Conservation (phyloP, 208 protist genomes). For the Zelonia costaricensis region DNA sequence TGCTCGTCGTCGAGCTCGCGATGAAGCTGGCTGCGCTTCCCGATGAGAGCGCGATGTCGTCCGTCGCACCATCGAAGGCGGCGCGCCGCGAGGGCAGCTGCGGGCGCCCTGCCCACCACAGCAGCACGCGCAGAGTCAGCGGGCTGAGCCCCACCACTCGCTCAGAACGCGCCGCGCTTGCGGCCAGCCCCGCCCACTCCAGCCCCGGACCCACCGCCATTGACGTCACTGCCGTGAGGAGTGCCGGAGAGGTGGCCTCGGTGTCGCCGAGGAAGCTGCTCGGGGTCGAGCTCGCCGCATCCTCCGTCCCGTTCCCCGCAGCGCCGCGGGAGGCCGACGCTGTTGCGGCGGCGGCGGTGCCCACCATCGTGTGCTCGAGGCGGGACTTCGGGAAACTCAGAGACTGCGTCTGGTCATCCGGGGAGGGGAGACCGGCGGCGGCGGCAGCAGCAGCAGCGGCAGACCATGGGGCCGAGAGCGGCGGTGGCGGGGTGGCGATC, state of each 20-base stretch:
- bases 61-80: too few species aligned
- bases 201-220: not conserved
- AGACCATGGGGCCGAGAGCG: not conserved
- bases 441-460: not conserved
- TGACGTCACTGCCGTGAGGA: constrained; percentile 5
- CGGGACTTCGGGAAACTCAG: too few species aligned
- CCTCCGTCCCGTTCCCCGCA: not conserved
- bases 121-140: constrained; percentile 24
- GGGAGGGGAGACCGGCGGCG: not conserved
- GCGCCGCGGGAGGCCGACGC: not conserved
- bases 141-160: constrained; percentile 22
- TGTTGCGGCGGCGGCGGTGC: too few species aligned
- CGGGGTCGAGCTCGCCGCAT: not conserved
- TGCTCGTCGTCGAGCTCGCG: too few species aligned
- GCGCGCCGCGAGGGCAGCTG: constrained; percentile 9
- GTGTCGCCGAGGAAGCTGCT: not conserved
- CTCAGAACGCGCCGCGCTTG: not conserved
- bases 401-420: too few species aligned
- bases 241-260: not conserved
- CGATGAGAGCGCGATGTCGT: too few species aligned
- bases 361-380: too few species aligned
- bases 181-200: not conserved
- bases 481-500: not conserved
- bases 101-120: constrained; percentile 26
- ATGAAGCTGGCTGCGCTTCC: too few species aligned